Evolutionary conservation across 331 rosid species (phyloP).

Genomic region (Quercus phellos): DNA sequence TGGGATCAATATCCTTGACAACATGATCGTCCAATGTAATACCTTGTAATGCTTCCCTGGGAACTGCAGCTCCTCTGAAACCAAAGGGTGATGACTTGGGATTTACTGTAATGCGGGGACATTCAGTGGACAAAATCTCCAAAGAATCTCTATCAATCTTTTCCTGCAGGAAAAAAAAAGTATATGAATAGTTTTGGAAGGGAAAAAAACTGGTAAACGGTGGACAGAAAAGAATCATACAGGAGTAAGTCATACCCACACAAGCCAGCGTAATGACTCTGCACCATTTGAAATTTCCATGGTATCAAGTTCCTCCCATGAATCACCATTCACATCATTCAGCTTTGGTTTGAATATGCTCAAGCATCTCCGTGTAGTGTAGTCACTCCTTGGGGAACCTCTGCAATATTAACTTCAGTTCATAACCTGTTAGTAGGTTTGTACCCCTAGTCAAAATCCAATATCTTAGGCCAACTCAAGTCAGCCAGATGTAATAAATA

Average conservation of each 20-base stretch:
- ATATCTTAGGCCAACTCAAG: slow-evolving; percentile 6
- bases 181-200: not conserved
- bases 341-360: slow-evolving; percentile 71
- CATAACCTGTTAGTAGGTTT: slow-evolving; percentile 58
- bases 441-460: slow-evolving; percentile 45
- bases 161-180: slow-evolving; percentile 46
- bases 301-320: slow-evolving; percentile 88
- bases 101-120: slow-evolving; percentile 74
- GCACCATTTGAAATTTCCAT: slow-evolving; percentile 61
- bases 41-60: slow-evolving; percentile 63
- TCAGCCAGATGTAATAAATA: not conserved
- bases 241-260: slow-evolving; percentile 54
- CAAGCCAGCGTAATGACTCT: slow-evolving; percentile 79
- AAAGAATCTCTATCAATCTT: slow-evolving; percentile 58
- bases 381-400: slow-evolving; percentile 80
- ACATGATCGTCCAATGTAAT: slow-evolving; percentile 47
- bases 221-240: slow-evolving; percentile 2
- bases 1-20: slow-evolving; percentile 60
- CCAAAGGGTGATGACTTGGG: slow-evolving; percentile 69
- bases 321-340: slow-evolving; percentile 65
- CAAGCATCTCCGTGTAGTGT: slow-evolving; percentile 70
- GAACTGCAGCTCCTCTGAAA: slow-evolving; percentile 54
- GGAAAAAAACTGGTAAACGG: not conserved
- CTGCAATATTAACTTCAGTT: slow-evolving; percentile 70
- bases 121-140: slow-evolving; percentile 57